Evolutionary conservation across 768 basidiomycete genomes (phyloP).

Genomic region (Mycena indigotica): DNA sequence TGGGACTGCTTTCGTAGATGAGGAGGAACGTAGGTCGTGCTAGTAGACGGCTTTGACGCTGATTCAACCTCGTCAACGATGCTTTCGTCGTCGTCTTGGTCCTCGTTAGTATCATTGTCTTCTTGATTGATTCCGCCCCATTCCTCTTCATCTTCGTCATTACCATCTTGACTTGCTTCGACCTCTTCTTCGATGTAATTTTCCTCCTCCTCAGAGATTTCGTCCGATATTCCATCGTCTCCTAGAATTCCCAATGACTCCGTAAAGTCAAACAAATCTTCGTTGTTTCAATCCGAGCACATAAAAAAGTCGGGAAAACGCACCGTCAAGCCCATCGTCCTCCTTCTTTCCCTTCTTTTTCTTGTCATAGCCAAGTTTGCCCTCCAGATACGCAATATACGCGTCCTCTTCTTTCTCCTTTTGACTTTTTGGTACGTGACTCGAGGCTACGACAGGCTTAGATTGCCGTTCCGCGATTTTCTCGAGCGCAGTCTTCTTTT

Average conservation of each 20-base stretch:
- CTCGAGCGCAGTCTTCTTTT: slow-evolving; percentile 34
- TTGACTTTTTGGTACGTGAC: slow-evolving; percentile 31
- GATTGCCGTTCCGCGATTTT: slow-evolving; percentile 28
- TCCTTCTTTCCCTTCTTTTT: slow-evolving; percentile 51
- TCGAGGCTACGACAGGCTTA: neutral
- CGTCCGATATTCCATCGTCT: neutral
- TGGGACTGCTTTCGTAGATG: slow-evolving; percentile 55
- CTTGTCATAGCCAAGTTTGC: slow-evolving; percentile 63
- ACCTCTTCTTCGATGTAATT: neutral
- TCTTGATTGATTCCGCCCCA: slow-evolving; percentile 37
- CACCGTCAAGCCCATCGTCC: slow-evolving; percentile 87
- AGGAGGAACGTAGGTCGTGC: slow-evolving; percentile 76
- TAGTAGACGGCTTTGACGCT: slow-evolving; percentile 27
- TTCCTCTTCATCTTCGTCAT: slow-evolving; percentile 25
- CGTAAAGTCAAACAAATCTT: slow-evolving; percentile 10
- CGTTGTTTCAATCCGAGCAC: neutral
- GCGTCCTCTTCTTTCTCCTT: slow-evolving; percentile 74
- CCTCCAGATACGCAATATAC: slow-evolving; percentile 84
- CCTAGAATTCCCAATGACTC: slow-evolving; percentile 8
- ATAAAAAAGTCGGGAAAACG: slow-evolving; percentile 16
- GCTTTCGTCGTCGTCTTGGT: slow-evolving; percentile 21
- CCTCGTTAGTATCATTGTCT: slow-evolving; percentile 23
- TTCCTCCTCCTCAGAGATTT: neutral
- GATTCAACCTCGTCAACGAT: slow-evolving; percentile 14
- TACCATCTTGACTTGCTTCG: neutral